Base-by-base conservation (phyloP, 805 yeast species). In the Saccharomycopsis babjevae region DNA sequence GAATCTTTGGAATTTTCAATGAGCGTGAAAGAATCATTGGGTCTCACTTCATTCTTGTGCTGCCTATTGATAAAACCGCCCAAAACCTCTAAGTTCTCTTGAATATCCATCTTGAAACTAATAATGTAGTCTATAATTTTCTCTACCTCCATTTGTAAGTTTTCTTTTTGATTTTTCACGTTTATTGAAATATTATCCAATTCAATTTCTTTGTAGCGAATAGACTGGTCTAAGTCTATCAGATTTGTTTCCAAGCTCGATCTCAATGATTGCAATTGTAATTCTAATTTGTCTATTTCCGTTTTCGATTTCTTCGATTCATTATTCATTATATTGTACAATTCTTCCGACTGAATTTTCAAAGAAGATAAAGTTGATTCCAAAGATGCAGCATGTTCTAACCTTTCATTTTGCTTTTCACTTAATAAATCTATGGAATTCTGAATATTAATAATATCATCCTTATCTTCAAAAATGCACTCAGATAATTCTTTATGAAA, bases 31-130 rank as follows among this genome's bases (percentile, higher is more conserved):
- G 52, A 46, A 7, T 46, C 32, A 22, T 46, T 46, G 6, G 10
- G 5, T 46, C 28, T 46, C 4, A 46, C 8, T 3, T 46, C 52
- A 25, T 22, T 11, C 1, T 46, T 46, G 6, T 46, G 28, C 7
- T 22, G 32, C 52, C 15, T 46, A 25, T 25, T 46, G 22, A 22
- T 32, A 22, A 46, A 25, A 25, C 25, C 32, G 4, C 52, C 86
- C 63, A 83, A 76, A 42, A 79, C 84, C 66, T 85, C 89, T 56
- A 88, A 75, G 58, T 82, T 79, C 22, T 79, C 77, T 68, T 88
- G 93, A 54, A 88, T 79, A 62, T 80, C 82, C 64, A 84, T 72
- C 72, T 89, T 89, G 73, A 89, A 85, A 56, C 77, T 79, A 57
- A 86, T 79, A 25, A 84, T 80, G 61, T 74, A 76, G 62, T 84